Evolutionary conservation across 257 asterid genomes (phyloP).

Genomic region (Jacaranda copaia): DNA sequence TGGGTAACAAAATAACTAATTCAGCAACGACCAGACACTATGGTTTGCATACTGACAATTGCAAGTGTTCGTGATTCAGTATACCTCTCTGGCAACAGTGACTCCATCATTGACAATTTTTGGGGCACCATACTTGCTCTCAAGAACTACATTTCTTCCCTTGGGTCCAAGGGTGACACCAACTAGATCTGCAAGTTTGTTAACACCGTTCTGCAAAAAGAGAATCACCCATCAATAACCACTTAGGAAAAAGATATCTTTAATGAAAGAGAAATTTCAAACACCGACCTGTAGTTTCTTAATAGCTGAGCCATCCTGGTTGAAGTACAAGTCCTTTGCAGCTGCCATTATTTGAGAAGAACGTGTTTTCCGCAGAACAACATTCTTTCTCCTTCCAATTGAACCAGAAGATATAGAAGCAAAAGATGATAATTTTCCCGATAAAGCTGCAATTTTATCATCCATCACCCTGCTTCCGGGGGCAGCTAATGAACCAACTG

Average conservation of each 20-base stretch:
- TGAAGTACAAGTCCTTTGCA: conserved; percentile 87
- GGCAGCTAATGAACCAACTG: conserved; percentile 85
- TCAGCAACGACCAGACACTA: neutral
- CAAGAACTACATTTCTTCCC: conserved; percentile 96
- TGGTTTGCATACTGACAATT: neutral
- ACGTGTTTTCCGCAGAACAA: conserved; percentile 51
- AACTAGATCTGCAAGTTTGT: conserved; percentile 93
- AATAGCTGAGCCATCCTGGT: conserved; percentile 96
- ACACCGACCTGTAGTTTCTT: conserved; percentile 76
- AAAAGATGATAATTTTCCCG: conserved; percentile 71
- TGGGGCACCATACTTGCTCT: conserved; percentile 98
- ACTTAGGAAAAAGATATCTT: neutral
- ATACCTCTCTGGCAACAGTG: conserved; percentile 94
- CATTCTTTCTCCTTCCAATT: conserved; percentile 59
- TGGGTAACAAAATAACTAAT: neutral
- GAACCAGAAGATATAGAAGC: conserved; percentile 68
- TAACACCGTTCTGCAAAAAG: conserved; percentile 75
- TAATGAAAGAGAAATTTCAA: neutral
- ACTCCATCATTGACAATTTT: conserved; percentile 98
- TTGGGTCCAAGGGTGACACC: conserved; percentile 99
- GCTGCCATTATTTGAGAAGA: conserved; percentile 72
- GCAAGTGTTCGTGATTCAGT: neutral
- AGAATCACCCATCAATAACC: conserved; percentile 18
- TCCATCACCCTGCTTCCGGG: conserved; percentile 59
- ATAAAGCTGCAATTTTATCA: conserved; percentile 54